phyloP scores from a whole-genome alignment of 768 basidiomycete species.

The Steccherinum ochraceum region DNA sequence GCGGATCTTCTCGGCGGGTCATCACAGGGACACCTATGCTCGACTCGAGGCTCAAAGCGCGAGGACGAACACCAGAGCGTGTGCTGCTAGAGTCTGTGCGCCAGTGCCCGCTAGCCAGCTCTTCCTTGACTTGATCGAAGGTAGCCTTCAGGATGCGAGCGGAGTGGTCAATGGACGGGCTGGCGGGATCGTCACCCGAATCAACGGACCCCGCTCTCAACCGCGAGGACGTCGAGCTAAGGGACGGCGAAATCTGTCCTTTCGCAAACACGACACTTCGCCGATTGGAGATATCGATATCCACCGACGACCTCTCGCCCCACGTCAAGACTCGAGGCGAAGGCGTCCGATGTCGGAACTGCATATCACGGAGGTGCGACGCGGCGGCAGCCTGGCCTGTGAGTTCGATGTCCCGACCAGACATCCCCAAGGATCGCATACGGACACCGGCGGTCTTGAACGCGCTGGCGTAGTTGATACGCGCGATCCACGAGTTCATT shows the following conservation, averaged over 20 bases:
- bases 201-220: background rate
- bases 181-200: conserved; percentile 33
- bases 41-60: conserved; percentile 28
- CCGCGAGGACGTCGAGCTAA: background rate
- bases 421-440: conserved; percentile 72
- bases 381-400: conserved; percentile 84
- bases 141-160: conserved; percentile 69
- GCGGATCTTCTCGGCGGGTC: conserved; percentile 7
- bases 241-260: conserved; percentile 6
- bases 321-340: conserved; percentile 27
- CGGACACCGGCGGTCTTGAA: conserved; percentile 82
- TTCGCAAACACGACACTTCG: conserved; percentile 1
- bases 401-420: conserved; percentile 62
- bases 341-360: conserved; percentile 25
- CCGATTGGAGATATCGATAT: conserved; percentile 6
- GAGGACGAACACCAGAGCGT: conserved; percentile 20
- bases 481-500: conserved; percentile 84
- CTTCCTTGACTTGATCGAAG: conserved; percentile 83
- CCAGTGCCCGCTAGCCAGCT: conserved; percentile 53
- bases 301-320: conserved; percentile 25
- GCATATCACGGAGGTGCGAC: conserved; percentile 72
- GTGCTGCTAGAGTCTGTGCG: conserved; percentile 25
- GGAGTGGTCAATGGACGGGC: conserved; percentile 52
- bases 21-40: conserved; percentile 12
- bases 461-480: conserved; percentile 90